Conservation (phyloP, 2,329 filamentous ascomycete genomes). For the Sarocladium strictum region DNA sequence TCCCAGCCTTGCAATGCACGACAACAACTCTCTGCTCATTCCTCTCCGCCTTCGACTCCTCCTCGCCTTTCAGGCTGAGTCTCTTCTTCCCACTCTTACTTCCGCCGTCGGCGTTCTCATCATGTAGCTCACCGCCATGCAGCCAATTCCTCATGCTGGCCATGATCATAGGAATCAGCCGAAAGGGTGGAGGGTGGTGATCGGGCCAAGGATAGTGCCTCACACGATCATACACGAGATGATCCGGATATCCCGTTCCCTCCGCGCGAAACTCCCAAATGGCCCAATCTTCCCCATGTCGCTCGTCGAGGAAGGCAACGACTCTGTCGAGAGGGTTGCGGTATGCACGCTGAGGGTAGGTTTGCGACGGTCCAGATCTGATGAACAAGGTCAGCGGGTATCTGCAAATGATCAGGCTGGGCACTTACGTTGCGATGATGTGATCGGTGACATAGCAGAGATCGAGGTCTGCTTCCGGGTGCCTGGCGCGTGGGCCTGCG, state of each 20-base stretch:
- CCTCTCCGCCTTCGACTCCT: conserved; percentile 23
- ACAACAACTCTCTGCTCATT: conserved; percentile 63
- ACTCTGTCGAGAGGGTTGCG: conserved; percentile 86
- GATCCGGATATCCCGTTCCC: conserved; percentile 90
- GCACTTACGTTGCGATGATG: conserved; percentile 53
- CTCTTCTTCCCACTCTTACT: background rate
- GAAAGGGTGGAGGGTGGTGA: conserved; percentile 92
- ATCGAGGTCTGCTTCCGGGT: conserved; percentile 84
- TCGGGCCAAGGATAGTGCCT: conserved; percentile 95
- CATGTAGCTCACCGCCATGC: conserved; percentile 39
- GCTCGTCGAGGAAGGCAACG: conserved; percentile 79
- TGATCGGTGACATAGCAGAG: conserved; percentile 92
- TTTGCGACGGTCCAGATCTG: conserved; percentile 84
- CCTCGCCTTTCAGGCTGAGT: background rate
- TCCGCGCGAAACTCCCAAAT: conserved; percentile 99
- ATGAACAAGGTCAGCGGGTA: conserved; percentile 12
- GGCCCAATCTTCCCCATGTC: conserved; percentile 79
- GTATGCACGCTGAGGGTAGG: conserved; percentile 87
- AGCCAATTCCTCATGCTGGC: conserved; percentile 91
- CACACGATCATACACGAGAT: conserved; percentile 77
- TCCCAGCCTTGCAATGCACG: conserved; percentile 96
- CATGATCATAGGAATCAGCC: conserved; percentile 81
- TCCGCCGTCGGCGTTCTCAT: conserved; percentile 3
- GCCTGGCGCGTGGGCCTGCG: conserved; percentile 75
- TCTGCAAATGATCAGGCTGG: background rate